Evolutionary conservation across 192 early-diverging fungal species (phyloP).

Genomic region (Backusella mclennaniae): DNA sequence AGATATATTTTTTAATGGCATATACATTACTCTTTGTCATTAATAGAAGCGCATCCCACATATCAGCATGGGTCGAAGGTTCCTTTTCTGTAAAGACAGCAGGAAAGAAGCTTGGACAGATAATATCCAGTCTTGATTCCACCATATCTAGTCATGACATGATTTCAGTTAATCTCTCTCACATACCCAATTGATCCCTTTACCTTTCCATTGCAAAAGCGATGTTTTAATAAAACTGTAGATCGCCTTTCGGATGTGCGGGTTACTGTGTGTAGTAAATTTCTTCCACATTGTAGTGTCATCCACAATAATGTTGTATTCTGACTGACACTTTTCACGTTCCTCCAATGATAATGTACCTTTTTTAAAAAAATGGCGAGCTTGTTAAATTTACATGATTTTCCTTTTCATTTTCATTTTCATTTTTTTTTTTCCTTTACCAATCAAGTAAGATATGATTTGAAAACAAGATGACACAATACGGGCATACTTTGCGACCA

Average conservation of each 20-base stretch:
- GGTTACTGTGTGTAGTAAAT: conserved; percentile 39
- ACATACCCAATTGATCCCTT: conserved; percentile 5
- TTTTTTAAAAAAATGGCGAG: neutral
- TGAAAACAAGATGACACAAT: conserved; percentile 63
- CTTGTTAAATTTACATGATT: neutral
- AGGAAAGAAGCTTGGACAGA: conserved; percentile 59
- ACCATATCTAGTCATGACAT: conserved; percentile 40
- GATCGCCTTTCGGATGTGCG: conserved; percentile 55
- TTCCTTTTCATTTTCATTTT: neutral
- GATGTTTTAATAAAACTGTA: conserved; percentile 60
- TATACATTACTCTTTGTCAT: conserved; percentile 56
- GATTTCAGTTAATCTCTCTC: conserved; percentile 12
- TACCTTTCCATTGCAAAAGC: conserved; percentile 43
- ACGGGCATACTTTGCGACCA: conserved; percentile 65
- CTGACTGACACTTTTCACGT: conserved; percentile 14
- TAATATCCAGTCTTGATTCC: conserved; percentile 36
- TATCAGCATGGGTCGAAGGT: conserved; percentile 62
- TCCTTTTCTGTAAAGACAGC: conserved; percentile 77
- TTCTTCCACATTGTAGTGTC: conserved; percentile 54
- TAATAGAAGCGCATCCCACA: conserved; percentile 88
- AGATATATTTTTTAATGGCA: neutral
- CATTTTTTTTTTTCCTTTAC: conserved; percentile 19
- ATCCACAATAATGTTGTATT: conserved; percentile 52
- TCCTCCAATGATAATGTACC: conserved; percentile 21
- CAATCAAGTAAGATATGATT: conserved; percentile 52